Evolutionary conservation across 2,329 filamentous ascomycete genomes (phyloP).

Genomic region (Fusarium sterilihyphosum): DNA sequence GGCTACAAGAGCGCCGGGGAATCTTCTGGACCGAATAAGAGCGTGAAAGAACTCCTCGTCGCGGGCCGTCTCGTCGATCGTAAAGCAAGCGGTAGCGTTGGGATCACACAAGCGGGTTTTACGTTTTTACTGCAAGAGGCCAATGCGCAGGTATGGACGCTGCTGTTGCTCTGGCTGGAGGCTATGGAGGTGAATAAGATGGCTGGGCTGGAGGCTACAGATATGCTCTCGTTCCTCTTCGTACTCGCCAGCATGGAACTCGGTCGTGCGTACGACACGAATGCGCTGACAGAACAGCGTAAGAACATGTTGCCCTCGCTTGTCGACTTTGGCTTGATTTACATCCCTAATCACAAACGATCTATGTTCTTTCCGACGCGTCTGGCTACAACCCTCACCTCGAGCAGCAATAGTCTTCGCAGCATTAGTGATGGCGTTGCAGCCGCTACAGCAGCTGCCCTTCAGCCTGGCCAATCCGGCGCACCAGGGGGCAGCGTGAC

Average conservation of each 20-base stretch:
- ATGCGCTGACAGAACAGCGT: conserved; percentile 82
- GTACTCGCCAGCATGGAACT: conserved; percentile 93
- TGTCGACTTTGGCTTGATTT: conserved; percentile 92
- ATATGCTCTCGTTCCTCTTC: conserved; percentile 96
- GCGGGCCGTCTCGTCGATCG: conserved; percentile 82
- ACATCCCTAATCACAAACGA: conserved; percentile 68
- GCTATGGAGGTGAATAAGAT: conserved; percentile 70
- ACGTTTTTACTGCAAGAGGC: conserved; percentile 94
- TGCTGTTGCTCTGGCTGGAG: conserved; percentile 92
- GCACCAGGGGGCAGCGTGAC: conserved; percentile 47
- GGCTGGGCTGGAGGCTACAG: conserved; percentile 84
- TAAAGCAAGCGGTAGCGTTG: conserved; percentile 70
- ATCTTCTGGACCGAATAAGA: conserved; percentile 69
- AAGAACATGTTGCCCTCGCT: conserved; percentile 90
- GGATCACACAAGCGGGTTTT: conserved; percentile 93
- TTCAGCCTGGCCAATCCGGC: conserved; percentile 49
- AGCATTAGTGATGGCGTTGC: conserved; percentile 75
- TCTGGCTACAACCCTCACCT: conserved; percentile 89
- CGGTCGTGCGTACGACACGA: conserved; percentile 88
- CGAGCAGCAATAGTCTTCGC: conserved; percentile 78
- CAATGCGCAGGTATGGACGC: conserved; percentile 96
- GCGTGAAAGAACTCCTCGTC: conserved; percentile 85
- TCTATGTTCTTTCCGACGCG: conserved; percentile 87
- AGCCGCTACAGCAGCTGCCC: conserved; percentile 66
- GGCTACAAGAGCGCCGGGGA: conserved; percentile 61